Base-by-base conservation (phyloP, 2,329 filamentous ascomycete genomes). In the Hypoxylon sp. region DNA sequence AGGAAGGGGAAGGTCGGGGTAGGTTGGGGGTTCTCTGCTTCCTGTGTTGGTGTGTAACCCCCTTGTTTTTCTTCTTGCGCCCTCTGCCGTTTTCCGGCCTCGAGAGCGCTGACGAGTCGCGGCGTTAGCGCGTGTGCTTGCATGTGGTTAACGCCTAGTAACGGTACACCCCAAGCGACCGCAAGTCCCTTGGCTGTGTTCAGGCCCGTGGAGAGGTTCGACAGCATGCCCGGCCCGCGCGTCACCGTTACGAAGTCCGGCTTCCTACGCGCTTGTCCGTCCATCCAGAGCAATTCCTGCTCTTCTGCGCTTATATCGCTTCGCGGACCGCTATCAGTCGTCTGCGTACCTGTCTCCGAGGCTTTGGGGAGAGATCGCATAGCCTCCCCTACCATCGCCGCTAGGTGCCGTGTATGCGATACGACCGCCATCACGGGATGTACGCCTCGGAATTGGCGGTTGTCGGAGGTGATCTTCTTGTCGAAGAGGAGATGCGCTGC, bases 111-210 rank as follows among this genome's bases (percentile, higher is more conserved):
- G 3, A 91, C 90, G 46, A 99, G 86, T 9, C 94, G 87, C 14
- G 95, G 92, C 17, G 96, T 98, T 69, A 99, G 82, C 17, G 96
- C 92, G 80, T 99, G 96, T 10, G 94, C 96, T 79, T 98, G 94
- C 96, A 99, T 98, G 80, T 99, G 96, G 79, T 99, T 92, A 0
- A 98, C 92, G 0, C 90, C 96, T 0, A 98, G 79, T 33, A 98
- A 83, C 2, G 95, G 94, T 39, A 94, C 86, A 70, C 90, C 86
- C 93, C 93, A 97, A 39, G 93, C 94, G 19, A 92, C 84, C 0
- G 94, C 90, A 19, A 98, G 85, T 0, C 94, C 96, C 80, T 98
- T 98, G 17, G 94, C 96, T 22, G 90, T 91, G 76, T 94, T 90
- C 10, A 98, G 79, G 0, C 96, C 96, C 14, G 91, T 89, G 19